phyloP scores from a whole-genome alignment of 2,329 filamentous ascomycete species.

The Plectosphaerella cucumerina region DNA sequence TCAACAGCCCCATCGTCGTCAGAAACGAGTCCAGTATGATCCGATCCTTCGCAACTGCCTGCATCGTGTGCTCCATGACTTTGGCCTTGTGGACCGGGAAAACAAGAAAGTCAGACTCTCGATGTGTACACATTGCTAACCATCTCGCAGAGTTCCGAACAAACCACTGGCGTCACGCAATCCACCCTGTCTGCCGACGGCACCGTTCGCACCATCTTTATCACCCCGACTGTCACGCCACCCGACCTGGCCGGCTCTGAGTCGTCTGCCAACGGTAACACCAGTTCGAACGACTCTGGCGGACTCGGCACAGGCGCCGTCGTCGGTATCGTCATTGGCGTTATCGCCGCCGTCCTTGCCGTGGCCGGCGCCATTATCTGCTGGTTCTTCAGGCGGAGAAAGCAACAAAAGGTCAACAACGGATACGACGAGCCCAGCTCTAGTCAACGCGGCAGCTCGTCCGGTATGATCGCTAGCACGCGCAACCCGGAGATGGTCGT shows the following conservation, averaged over 20 bases:
- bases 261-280: constrained; percentile 1
- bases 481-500: constrained; percentile 38
- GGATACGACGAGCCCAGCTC: constrained; percentile 33
- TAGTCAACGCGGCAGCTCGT: constrained; percentile 46
- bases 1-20: neutral
- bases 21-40: constrained; percentile 1
- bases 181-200: constrained; percentile 54
- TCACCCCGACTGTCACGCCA: constrained; percentile 35
- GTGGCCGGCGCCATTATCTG: constrained; percentile 32
- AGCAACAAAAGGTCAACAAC: constrained; percentile 35
- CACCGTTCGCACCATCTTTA: constrained; percentile 50
- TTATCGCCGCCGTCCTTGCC: constrained; percentile 35
- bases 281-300: constrained; percentile 2
- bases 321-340: constrained; percentile 36
- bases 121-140: neutral
- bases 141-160: neutral
- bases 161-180: neutral
- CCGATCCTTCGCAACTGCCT: neutral
- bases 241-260: constrained; percentile 13
- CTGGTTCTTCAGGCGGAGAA: constrained; percentile 40
- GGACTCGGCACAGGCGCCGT: constrained; percentile 41
- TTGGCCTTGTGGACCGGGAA: neutral
- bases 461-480: constrained; percentile 40
- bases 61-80: neutral
- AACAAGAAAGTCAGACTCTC: neutral